Percentiles rank a stretch among this genome's conserved stretches.
Evolutionary conservation across 257 asterid genomes (phyloP).

Genomic region (Sherardia arvensis): DNA sequence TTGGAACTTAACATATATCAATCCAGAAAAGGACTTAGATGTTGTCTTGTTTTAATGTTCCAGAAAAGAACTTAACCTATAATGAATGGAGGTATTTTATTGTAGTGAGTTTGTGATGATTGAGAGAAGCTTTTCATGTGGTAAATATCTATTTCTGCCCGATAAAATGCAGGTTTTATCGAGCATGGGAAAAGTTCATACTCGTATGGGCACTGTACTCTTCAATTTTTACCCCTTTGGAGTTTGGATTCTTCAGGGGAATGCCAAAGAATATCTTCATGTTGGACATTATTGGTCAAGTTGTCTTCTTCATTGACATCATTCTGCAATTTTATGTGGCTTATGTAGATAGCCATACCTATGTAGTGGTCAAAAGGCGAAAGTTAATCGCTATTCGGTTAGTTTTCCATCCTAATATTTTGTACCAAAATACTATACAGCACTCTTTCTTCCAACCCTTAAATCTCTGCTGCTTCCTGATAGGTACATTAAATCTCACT

Average conservation of each 20-base stretch:
- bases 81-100: too few relatives aligned
- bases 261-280: conserved; percentile 28
- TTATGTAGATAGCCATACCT: conserved; percentile 35
- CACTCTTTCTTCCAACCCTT: background rate
- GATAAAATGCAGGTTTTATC: conserved; percentile 29
- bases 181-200: conserved; percentile 35
- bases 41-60: conserved; percentile 3
- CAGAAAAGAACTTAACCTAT: too few relatives aligned
- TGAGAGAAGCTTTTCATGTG: background rate
- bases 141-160: background rate
- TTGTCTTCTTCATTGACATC: conserved; percentile 32
- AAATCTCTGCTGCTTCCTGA: conserved; percentile 3
- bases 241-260: conserved; percentile 40
- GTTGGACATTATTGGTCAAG: conserved; percentile 32
- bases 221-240: conserved; percentile 33
- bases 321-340: conserved; percentile 32
- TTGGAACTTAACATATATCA: background rate
- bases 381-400: conserved; percentile 33
- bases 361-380: conserved; percentile 25
- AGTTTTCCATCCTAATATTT: conserved; percentile 8
- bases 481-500: conserved; percentile 35
- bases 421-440: background rate
- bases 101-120: background rate
- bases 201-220: conserved; percentile 39
- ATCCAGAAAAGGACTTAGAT: background rate